Evolutionary conservation across 148 eudicot species (phyloP).

Genomic region (Chenopodium berlandieri): DNA sequence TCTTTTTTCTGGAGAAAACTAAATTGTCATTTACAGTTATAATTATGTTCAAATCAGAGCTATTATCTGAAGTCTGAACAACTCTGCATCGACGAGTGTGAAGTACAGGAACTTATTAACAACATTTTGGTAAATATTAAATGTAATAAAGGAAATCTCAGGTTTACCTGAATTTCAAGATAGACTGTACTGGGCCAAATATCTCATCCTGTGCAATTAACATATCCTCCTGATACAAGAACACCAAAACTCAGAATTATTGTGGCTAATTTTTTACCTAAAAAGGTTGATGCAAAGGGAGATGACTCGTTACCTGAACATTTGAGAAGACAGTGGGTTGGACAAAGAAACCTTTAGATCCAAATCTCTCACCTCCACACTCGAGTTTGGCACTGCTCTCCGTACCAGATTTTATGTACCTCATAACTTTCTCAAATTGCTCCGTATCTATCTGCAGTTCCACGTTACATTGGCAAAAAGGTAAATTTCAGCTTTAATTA

Average conservation of each 20-base stretch:
- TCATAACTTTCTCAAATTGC: slow-evolving; percentile 75
- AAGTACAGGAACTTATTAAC: too few relatives aligned
- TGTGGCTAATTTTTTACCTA: not conserved
- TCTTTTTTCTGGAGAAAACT: too few relatives aligned
- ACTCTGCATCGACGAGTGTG: not conserved
- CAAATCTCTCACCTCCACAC: slow-evolving; percentile 77
- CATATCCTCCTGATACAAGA: slow-evolving; percentile 71
- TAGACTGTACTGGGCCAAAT: slow-evolving; percentile 90
- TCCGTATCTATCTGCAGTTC: slow-evolving; percentile 65
- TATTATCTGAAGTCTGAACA: too few relatives aligned
- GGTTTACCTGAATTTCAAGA: slow-evolving; percentile 85
- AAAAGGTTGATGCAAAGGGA: not conserved
- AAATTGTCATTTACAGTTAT: too few relatives aligned
- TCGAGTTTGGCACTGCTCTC: slow-evolving; percentile 87
- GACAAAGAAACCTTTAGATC: slow-evolving; percentile 77
- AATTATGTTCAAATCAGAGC: too few relatives aligned
- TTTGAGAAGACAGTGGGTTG: slow-evolving; percentile 93
- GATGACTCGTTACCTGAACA: slow-evolving; percentile 60
- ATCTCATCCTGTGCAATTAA: slow-evolving; percentile 88
- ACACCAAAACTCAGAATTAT: not conserved
- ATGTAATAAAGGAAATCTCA: not conserved
- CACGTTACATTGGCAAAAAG: not conserved
- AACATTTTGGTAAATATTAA: not conserved
- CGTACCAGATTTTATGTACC: slow-evolving; percentile 70
- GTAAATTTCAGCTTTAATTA: not conserved